Conservation (phyloP, 495 filamentous ascomycete species). For the Neurospora sp. region DNA sequence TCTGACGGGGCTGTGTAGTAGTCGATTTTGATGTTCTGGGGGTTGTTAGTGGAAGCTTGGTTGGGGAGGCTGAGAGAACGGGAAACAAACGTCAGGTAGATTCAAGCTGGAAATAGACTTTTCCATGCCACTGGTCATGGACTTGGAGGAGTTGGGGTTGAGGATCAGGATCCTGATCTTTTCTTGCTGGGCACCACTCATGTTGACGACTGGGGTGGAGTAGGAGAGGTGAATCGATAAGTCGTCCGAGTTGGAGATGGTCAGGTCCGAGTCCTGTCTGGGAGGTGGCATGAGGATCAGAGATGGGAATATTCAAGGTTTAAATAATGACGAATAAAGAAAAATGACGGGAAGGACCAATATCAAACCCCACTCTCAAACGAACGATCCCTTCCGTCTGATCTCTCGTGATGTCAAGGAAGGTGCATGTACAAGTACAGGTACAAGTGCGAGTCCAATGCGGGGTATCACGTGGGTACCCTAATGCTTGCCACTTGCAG, state of each 20-base stretch:
- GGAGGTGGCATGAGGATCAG: neutral
- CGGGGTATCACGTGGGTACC: conserved; percentile 28
- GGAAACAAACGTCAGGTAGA: conserved; percentile 31
- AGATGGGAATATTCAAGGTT: neutral
- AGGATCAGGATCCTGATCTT: conserved; percentile 58
- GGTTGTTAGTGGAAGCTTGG: neutral
- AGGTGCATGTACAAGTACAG: neutral
- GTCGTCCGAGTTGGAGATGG: neutral
- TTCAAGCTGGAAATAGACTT: conserved; percentile 49
- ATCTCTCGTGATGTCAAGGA: neutral
- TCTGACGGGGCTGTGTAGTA: conserved; percentile 41
- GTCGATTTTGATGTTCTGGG: conserved; percentile 29
- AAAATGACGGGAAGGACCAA: neutral
- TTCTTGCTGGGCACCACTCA: conserved; percentile 22
- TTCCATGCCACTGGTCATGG: conserved; percentile 71
- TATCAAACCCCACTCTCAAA: neutral
- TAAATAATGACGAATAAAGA: neutral
- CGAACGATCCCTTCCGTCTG: neutral
- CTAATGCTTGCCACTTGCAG: neutral
- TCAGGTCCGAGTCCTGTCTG: neutral
- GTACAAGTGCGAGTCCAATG: conserved; percentile 5
- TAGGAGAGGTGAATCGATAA: neutral
- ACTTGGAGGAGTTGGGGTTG: conserved; percentile 78
- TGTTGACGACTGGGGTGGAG: conserved; percentile 4
- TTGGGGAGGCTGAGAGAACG: neutral